A percentile compares a stretch with the other conserved stretches of the same genome.
phyloP scores from a whole-genome alignment of 139 green algal genomes.

The Yamagishiella unicocca region DNA sequence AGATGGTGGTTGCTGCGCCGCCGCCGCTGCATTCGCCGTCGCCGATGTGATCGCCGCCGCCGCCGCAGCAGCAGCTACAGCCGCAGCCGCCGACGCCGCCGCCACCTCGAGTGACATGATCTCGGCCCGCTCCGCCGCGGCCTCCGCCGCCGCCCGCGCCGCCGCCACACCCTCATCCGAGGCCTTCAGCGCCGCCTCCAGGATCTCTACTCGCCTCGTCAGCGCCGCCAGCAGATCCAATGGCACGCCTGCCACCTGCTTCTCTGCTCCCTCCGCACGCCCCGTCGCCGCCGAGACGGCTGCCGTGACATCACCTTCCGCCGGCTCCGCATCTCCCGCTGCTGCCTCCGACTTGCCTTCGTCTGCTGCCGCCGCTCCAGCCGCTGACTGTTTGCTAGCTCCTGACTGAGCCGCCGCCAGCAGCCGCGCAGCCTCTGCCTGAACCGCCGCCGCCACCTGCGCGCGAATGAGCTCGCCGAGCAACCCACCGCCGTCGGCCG shows the following conservation, averaged over 20 bases:
- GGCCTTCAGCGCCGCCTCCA: neutral
- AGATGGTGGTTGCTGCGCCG: too few species aligned
- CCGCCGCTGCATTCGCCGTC: neutral
- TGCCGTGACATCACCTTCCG: neutral
- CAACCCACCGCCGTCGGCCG: neutral
- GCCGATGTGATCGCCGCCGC: neutral
- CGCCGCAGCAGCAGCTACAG: neutral
- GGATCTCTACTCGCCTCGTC: neutral
- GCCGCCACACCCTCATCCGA: slow-evolving; percentile 1
- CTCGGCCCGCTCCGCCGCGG: neutral
- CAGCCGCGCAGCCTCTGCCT: too few species aligned
- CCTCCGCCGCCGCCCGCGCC: slow-evolving; percentile 13
- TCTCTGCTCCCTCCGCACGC: neutral
- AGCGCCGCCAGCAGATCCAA: neutral
- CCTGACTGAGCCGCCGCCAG: too few species aligned
- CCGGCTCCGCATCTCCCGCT: neutral
- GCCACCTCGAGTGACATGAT: neutral
- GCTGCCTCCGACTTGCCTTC: neutral
- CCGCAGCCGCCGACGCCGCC: neutral
- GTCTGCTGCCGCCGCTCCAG: neutral
- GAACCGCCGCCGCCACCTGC: neutral
- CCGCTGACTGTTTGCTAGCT: too few species aligned
- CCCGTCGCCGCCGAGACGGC: too few species aligned
- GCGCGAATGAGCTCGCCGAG: neutral
- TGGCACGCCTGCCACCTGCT: neutral